Conservation (phyloP, 2,329 filamentous ascomycete species). For the Talaromyces sp. region DNA sequence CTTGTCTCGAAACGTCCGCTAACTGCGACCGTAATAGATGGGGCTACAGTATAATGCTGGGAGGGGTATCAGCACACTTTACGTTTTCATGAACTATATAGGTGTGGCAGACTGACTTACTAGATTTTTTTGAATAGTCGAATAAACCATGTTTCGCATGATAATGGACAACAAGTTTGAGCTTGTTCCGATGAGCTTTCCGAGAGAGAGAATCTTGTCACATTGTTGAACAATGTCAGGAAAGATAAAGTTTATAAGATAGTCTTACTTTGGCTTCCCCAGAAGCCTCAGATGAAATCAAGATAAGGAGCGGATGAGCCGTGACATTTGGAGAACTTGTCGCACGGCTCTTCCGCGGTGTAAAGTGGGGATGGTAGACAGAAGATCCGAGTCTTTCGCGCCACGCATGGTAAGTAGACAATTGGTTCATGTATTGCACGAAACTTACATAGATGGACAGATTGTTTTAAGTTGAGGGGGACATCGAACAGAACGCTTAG, state of each 20-base stretch:
- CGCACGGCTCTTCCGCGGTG: conserved; percentile 1
- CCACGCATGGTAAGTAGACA: neutral
- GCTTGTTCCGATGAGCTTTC: neutral
- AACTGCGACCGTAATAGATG: too few relatives aligned
- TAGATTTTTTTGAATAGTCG: too few relatives aligned
- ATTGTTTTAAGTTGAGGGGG: neutral
- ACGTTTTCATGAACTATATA: too few relatives aligned
- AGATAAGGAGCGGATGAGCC: neutral
- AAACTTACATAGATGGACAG: neutral
- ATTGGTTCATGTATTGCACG: neutral
- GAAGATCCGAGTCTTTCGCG: neutral
- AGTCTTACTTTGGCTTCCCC: neutral
- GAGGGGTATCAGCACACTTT: too few relatives aligned
- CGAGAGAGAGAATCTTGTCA: neutral
- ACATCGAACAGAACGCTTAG: neutral
- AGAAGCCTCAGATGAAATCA: neutral
- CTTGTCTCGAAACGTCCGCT: too few relatives aligned
- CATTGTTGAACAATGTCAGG: neutral
- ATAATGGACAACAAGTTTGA: too few relatives aligned
- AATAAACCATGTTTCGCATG: too few relatives aligned
- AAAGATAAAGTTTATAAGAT: neutral
- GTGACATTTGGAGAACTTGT: neutral
- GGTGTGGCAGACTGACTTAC: too few relatives aligned
- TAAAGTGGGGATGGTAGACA: neutral
- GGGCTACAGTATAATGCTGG: too few relatives aligned